phyloP scores from a whole-genome alignment of 1,284 basidiomycete species.

The Grifola frondosa region DNA sequence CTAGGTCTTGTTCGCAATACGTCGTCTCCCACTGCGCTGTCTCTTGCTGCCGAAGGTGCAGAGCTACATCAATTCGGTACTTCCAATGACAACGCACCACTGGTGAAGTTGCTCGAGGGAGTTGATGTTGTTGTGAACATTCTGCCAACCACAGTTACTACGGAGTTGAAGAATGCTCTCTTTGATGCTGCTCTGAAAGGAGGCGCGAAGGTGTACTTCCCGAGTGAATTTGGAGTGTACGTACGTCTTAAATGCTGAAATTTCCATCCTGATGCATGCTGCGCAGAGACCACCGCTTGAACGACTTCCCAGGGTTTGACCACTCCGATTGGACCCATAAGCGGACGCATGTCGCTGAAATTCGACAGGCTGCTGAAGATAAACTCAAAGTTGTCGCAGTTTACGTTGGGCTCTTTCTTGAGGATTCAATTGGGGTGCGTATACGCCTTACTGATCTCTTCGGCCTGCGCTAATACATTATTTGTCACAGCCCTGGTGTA shows the following conservation, averaged over 20 bases:
- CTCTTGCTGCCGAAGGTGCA: slow-evolving; percentile 23
- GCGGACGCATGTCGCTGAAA: slow-evolving; percentile 13
- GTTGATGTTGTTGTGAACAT: slow-evolving; percentile 27
- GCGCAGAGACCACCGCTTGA: slow-evolving; percentile 23
- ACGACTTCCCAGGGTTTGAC: slow-evolving; percentile 25
- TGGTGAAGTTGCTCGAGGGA: slow-evolving; percentile 19
- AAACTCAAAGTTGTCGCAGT: slow-evolving; percentile 27
- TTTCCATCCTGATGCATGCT: neutral
- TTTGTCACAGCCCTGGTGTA: slow-evolving; percentile 12
- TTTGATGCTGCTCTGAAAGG: slow-evolving; percentile 19
- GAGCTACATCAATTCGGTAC: slow-evolving; percentile 16
- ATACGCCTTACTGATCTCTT: neutral
- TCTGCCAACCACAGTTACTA: slow-evolving; percentile 4
- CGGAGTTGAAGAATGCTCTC: slow-evolving; percentile 18
- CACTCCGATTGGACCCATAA: slow-evolving; percentile 24
- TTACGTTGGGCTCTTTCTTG: slow-evolving; percentile 26
- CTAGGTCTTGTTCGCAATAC: slow-evolving; percentile 23
- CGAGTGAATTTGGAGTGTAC: slow-evolving; percentile 28
- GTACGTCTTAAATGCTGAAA: slow-evolving; percentile 4
- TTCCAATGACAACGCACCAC: slow-evolving; percentile 6
- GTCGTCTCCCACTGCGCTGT: slow-evolving; percentile 17
- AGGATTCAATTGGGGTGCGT: slow-evolving; percentile 20
- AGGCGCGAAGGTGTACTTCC: slow-evolving; percentile 27
- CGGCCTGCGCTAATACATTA: too few species aligned
- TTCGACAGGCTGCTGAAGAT: slow-evolving; percentile 15